Evolutionary conservation across 2,329 filamentous ascomycete species (phyloP).

Genomic region (Arthrobotrys conoides): DNA sequence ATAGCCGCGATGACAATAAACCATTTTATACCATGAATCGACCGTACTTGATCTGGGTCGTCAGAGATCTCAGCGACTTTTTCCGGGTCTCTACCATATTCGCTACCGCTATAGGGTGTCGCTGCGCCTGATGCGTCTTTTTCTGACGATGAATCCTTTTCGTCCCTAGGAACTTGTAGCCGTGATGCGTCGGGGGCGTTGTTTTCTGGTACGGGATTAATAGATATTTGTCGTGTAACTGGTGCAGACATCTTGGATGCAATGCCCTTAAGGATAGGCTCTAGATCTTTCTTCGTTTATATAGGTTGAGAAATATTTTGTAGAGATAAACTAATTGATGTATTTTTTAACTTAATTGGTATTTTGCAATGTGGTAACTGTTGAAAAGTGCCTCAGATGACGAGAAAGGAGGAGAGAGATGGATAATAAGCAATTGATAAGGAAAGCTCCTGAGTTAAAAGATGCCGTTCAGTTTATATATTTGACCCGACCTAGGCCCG

Average conservation of each 20-base stretch:
- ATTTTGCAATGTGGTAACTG: not conserved
- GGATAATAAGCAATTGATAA: not conserved
- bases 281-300: not conserved
- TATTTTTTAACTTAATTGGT: not conserved
- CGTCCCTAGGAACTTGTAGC: conserved; percentile 32
- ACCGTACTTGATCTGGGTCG: conserved; percentile 40
- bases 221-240: conserved; percentile 51
- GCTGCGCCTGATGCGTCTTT: conserved; percentile 49
- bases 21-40: conserved; percentile 62
- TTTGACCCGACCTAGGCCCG: too few relatives aligned
- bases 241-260: conserved; percentile 44
- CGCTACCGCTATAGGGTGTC: conserved; percentile 53
- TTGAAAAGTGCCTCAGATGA: not conserved
- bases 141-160: conserved; percentile 35
- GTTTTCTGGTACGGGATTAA: conserved; percentile 45
- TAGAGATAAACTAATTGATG: not conserved
- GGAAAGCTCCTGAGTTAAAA: not conserved
- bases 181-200: conserved; percentile 17
- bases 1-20: conserved; percentile 64
- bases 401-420: not conserved
- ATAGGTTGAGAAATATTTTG: not conserved
- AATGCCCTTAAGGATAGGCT: not conserved
- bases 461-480: not conserved
- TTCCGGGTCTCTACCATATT: conserved; percentile 48
- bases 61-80: conserved; percentile 34